Evolutionary conservation across 768 basidiomycete species (phyloP).

Genomic region (Boletus patriciae): DNA sequence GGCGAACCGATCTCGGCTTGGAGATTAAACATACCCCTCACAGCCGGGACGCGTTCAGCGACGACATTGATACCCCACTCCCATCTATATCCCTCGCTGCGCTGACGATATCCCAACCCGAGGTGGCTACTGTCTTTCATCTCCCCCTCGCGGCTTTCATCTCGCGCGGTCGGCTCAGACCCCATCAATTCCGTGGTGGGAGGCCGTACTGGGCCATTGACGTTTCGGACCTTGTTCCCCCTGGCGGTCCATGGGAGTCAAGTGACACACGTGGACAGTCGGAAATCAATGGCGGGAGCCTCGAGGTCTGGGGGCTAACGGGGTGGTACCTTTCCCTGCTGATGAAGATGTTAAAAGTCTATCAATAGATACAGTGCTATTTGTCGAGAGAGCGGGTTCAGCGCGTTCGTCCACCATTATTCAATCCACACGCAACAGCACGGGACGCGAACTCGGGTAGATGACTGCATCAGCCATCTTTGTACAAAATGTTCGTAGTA

Average conservation of each 20-base stretch:
- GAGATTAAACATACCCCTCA: not conserved
- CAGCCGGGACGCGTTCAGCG: not conserved
- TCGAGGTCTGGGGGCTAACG: slow-evolving; percentile 83
- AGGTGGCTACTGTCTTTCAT: slow-evolving; percentile 73
- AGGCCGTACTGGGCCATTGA: slow-evolving; percentile 65
- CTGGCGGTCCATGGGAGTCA: slow-evolving; percentile 30
- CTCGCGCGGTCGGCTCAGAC: slow-evolving; percentile 48
- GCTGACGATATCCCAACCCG: slow-evolving; percentile 53
- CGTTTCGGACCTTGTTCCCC: slow-evolving; percentile 55
- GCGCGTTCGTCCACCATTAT: not conserved
- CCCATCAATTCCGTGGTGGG: slow-evolving; percentile 52
- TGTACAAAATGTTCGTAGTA: not conserved
- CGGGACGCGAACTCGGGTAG: not conserved
- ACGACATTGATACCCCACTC: slow-evolving; percentile 44
- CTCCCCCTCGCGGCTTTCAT: slow-evolving; percentile 57
- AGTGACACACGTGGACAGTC: slow-evolving; percentile 38
- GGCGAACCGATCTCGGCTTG: not conserved
- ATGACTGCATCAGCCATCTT: not conserved
- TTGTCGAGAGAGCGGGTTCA: not conserved
- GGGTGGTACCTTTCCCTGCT: slow-evolving; percentile 76
- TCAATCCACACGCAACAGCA: not conserved
- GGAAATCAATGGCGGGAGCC: slow-evolving; percentile 44
- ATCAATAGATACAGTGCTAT: slow-evolving; percentile 32
- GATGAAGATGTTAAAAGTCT: slow-evolving; percentile 54
- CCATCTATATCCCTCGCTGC: slow-evolving; percentile 57